A percentile compares a stretch with the other conserved stretches of the same genome.
Evolutionary conservation across 2,329 filamentous ascomycete genomes (phyloP).

Genomic region (Penicillium sp.): DNA sequence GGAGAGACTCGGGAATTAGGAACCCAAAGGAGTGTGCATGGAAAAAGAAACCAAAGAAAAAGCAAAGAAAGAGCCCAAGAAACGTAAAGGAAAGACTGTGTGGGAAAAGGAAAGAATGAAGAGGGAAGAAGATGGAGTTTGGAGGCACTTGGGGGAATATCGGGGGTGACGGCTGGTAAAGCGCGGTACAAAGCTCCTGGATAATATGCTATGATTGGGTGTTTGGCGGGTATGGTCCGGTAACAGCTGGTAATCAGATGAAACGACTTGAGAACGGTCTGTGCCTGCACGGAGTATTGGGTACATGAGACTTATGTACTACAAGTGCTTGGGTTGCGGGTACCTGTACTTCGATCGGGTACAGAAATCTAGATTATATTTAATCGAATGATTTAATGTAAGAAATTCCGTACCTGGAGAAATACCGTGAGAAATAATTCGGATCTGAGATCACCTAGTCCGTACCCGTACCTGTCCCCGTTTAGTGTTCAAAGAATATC

Average conservation of each 20-base stretch:
- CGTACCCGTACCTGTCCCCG: neutral
- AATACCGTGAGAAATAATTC: neutral
- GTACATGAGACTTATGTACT: conserved; percentile 14
- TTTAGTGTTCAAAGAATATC: neutral
- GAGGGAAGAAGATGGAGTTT: conserved; percentile 17
- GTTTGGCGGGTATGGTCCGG: conserved; percentile 3
- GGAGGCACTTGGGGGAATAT: conserved; percentile 14
- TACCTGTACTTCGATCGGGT: conserved; percentile 1
- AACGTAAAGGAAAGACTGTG: conserved; percentile 19
- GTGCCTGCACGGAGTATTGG: conserved; percentile 6
- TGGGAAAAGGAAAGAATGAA: conserved; percentile 18
- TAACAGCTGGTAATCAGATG: conserved; percentile 11
- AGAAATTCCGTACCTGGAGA: neutral
- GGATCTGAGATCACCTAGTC: conserved; percentile 12
- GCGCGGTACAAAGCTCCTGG: conserved; percentile 10
- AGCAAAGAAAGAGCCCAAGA: conserved; percentile 20
- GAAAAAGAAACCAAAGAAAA: conserved; percentile 22
- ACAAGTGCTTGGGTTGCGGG: neutral
- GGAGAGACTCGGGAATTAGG: conserved; percentile 24
- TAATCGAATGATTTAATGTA: no score
- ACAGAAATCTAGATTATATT: neutral
- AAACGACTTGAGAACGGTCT: conserved; percentile 8
- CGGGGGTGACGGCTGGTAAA: conserved; percentile 14
- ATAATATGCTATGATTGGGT: conserved; percentile 9
- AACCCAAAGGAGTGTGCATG: conserved; percentile 21